phyloP scores from a whole-genome alignment of 176 grass and related monocot species.

The Zea luxurians region DNA sequence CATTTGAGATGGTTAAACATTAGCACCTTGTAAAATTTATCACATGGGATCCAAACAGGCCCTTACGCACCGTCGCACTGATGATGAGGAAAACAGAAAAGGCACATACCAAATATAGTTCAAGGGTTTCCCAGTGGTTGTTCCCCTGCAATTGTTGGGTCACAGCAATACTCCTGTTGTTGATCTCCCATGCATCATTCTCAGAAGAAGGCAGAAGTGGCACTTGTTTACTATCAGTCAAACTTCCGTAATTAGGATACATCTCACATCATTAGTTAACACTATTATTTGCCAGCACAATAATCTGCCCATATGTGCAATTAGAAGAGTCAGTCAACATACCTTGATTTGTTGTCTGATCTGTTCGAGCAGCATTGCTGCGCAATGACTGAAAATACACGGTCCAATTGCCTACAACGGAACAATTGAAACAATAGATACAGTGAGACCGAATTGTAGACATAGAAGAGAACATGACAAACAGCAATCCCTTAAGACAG shows the following conservation, averaged over 20 bases:
- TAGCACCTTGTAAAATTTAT: no score
- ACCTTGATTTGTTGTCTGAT: conserved; percentile 45
- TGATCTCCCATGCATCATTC: conserved; percentile 51
- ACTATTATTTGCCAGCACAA: not conserved
- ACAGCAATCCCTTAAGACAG: conserved; percentile 9
- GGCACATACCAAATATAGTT: conserved; percentile 72
- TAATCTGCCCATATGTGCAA: conserved; percentile 1
- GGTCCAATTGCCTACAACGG: conserved; percentile 74
- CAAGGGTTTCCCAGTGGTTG: conserved; percentile 85
- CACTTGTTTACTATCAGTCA: conserved; percentile 46
- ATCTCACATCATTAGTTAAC: not conserved
- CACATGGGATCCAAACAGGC: no score
- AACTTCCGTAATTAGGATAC: conserved; percentile 49
- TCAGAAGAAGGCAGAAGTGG: conserved; percentile 58
- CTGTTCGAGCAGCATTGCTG: conserved; percentile 72
- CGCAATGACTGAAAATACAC: conserved; percentile 72
- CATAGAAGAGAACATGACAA: conserved; percentile 19
- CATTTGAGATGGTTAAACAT: no score
- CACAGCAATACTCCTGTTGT: conserved; percentile 43
- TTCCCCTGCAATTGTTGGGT: conserved; percentile 63
- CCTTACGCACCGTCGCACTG: no score
- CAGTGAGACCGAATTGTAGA: conserved; percentile 24
- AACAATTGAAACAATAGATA: conserved; percentile 16
- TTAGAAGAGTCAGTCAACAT: conserved; percentile 16
- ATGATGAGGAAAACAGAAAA: no score